Evolutionary conservation across 2,329 filamentous ascomycete species (phyloP).

Genomic region (Grosmannia clavigera): DNA sequence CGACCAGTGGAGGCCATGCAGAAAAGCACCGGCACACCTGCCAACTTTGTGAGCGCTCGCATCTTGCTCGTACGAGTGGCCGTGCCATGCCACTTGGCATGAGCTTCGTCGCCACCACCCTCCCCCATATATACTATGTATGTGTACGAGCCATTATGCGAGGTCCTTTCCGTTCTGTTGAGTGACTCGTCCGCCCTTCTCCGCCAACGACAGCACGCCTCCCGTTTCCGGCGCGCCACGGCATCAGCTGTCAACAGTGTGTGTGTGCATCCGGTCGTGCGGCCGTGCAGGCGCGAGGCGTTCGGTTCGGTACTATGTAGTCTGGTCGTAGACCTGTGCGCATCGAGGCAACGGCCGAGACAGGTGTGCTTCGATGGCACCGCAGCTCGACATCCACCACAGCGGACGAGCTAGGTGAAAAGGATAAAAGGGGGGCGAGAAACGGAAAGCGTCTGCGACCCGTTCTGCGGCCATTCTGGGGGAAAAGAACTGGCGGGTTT

Average conservation of each 20-base stretch:
- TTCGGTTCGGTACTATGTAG: too few species aligned
- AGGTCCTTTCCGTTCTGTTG: background rate
- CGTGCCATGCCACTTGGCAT: background rate
- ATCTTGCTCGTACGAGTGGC: background rate
- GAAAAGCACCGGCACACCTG: background rate
- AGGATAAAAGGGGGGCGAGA: background rate
- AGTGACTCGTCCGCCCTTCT: background rate
- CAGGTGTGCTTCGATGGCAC: background rate
- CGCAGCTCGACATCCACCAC: background rate
- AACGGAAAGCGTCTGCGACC: background rate
- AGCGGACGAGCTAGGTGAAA: background rate
- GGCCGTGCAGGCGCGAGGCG: too few species aligned
- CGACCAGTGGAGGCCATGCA: too few species aligned
- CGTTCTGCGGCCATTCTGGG: background rate
- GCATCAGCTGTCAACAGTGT: background rate
- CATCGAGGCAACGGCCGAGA: background rate
- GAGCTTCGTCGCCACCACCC: too few species aligned
- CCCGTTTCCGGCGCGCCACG: background rate
- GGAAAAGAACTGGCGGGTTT: background rate
- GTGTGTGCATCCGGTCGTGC: background rate
- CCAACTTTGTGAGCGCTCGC: background rate
- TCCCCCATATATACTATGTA: background rate
- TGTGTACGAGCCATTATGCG: background rate
- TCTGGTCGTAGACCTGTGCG: too few species aligned
- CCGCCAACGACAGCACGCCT: background rate